Base-by-base conservation (phyloP, 202 grass and related monocot genomes). In the Brachypodium distachyon region DNA sequence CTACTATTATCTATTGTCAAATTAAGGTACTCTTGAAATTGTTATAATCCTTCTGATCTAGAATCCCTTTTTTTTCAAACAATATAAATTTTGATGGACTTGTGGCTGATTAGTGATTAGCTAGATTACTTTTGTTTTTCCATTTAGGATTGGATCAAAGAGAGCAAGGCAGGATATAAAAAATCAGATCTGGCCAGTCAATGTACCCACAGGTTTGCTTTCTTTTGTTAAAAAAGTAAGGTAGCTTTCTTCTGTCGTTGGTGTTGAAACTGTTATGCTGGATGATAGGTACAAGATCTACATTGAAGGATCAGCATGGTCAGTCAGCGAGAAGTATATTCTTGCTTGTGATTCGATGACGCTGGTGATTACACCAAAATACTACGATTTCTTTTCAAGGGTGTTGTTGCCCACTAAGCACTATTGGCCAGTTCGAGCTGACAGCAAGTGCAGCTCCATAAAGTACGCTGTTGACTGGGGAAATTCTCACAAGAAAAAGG, bases 291-390 rank as follows among this genome's bases (percentile, higher is more conserved):
- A 93, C 83, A 95, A 96, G 87, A 99, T 99, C 18, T 99, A 96
- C 59, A 90, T 99, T 18, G 96, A 99, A 77, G 96, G 96, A 39
- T 87, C 78, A 36, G 90, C 89, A 41, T 99, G 96, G 92, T 99
- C 96, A 11, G 85, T 99, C 51, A 99, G 96, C 70, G 85, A 99
- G 80, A 99, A 95, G 54, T 99, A 99, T 75, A 95, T 99, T 81
- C 77, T 99, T 61, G 96, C 96, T 44, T 99, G 96, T 5, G 78
- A 96, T 84, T 99, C 92, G 1, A 85, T 96, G 85, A 85, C 89
- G 22, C 77, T 99, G 55, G 70, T 96, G 61, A 56, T 99, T 63
- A 89, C 48, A 75, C 87, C 96, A 13, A 95, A 78, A 49, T 99
- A 89, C 70, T 89, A 96, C 17, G 96, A 99, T 79, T 99, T 99